Conservation (phyloP, 768 basidiomycete species). For the Tricholoma hemisulphureum region DNA sequence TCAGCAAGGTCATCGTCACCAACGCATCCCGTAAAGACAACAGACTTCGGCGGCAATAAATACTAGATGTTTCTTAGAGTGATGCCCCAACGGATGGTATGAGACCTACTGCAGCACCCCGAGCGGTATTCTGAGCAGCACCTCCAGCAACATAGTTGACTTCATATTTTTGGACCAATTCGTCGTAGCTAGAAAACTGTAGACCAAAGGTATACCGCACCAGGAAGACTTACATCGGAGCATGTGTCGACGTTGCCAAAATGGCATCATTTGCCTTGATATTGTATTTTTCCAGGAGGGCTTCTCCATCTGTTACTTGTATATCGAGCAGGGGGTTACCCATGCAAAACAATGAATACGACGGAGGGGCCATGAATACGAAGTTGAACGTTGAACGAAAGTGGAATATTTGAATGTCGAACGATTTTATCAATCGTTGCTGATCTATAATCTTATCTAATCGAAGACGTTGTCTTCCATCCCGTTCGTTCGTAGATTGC, state of each 20-base stretch:
- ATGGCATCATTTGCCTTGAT: conserved; percentile 96
- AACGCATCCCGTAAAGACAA: conserved; percentile 93
- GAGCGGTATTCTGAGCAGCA: conserved; percentile 94
- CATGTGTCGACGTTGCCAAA: conserved; percentile 86
- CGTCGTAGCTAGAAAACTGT: conserved; percentile 68
- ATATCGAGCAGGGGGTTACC: conserved; percentile 97
- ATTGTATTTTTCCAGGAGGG: conserved; percentile 82
- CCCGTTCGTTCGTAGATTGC: conserved; percentile 37
- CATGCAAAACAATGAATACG: conserved; percentile 78
- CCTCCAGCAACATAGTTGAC: conserved; percentile 95
- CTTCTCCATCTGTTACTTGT: conserved; percentile 85
- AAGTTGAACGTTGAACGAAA: conserved; percentile 4
- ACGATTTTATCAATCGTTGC: conserved; percentile 11
- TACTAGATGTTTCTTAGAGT: conserved; percentile 58
- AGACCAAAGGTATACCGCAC: conserved; percentile 1
- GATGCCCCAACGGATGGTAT: background rate
- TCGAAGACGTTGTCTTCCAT: conserved; percentile 18
- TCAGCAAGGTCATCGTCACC: conserved; percentile 90
- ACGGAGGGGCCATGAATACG: conserved; percentile 40
- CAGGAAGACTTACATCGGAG: conserved; percentile 62
- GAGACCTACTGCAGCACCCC: conserved; percentile 84
- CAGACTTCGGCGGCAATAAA: conserved; percentile 80
- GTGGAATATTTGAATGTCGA: background rate
- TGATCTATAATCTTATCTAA: conserved; percentile 25
- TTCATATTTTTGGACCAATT: conserved; percentile 71